These are phyloP conservation scores for Silene coronaria DNA, from an alignment of 179 eudicot species.

Conservation along the genomic window DNA sequence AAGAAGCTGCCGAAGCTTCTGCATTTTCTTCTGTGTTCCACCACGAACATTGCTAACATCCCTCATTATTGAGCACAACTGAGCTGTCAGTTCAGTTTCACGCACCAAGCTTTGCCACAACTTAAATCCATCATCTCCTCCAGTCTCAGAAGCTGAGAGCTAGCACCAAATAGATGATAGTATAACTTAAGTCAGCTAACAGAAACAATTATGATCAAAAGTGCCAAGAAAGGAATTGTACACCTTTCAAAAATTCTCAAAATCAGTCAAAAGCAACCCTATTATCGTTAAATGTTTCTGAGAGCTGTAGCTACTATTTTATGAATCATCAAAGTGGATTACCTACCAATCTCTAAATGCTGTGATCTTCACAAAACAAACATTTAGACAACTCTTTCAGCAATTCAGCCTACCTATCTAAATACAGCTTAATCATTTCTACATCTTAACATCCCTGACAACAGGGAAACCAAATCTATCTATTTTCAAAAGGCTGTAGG, in stretches of 20 bases:
- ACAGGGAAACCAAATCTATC: background rate
- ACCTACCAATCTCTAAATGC: background rate
- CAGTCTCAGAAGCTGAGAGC: slow-evolving; percentile 58
- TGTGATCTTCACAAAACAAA: background rate
- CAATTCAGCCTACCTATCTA: too few relatives aligned
- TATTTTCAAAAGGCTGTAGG: background rate
- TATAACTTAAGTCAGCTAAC: slow-evolving; percentile 5
- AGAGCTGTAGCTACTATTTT: background rate
- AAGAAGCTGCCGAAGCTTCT: slow-evolving; percentile 95
- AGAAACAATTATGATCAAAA: too few relatives aligned
- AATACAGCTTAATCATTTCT: background rate
- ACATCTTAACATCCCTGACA: background rate
- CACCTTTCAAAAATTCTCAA: too few relatives aligned
- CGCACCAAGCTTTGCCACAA: slow-evolving; percentile 98
- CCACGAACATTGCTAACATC: slow-evolving; percentile 91
- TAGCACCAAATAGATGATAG: slow-evolving; percentile 27
- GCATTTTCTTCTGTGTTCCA: slow-evolving; percentile 90
- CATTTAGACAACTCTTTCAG: background rate
- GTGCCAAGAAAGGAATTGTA: too few relatives aligned
- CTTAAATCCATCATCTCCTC: slow-evolving; percentile 80
- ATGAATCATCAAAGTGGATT: background rate
- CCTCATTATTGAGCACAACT: slow-evolving; percentile 82
- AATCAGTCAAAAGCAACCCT: background rate
- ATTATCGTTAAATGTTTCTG: background rate
- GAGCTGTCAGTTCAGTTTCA: slow-evolving; percentile 95